Percentiles rank a stretch among this genome's conserved stretches.
These are phyloP conservation scores for Sphagnum tenellum DNA, from an alignment of 225 moss, liverwort and hornwort genomes.

Conservation along the genomic window DNA sequence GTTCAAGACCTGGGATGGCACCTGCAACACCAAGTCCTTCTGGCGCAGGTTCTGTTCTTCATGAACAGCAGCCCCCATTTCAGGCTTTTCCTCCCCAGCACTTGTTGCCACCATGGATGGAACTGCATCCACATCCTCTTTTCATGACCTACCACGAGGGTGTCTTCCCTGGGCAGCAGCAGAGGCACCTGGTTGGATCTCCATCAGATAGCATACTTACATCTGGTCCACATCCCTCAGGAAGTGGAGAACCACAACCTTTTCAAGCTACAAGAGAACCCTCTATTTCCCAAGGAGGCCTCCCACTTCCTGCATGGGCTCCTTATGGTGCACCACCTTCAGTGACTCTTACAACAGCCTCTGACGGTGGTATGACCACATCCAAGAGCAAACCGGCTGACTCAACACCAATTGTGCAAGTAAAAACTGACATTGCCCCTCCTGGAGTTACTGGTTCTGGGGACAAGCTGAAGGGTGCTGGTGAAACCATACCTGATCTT, in stretches of 20 bases:
- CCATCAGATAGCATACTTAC: slow-evolving; percentile 36
- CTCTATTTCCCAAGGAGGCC: slow-evolving; percentile 24
- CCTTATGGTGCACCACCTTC: slow-evolving; percentile 24
- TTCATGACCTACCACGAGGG: slow-evolving; percentile 26
- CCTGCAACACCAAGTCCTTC: slow-evolving; percentile 15
- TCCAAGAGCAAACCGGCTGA: slow-evolving; percentile 16
- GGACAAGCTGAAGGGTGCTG: slow-evolving; percentile 13
- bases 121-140: slow-evolving; percentile 32
- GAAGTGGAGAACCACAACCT: slow-evolving; percentile 18
- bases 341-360: slow-evolving; percentile 13
- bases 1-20: slow-evolving; percentile 18
- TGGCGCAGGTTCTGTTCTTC: slow-evolving; percentile 14
- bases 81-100: no score
- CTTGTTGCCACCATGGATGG: slow-evolving; percentile 36
- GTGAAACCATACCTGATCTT: slow-evolving; percentile 22
- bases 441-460: slow-evolving; percentile 8
- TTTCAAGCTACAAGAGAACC: slow-evolving; percentile 36
- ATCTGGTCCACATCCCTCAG: slow-evolving; percentile 24
- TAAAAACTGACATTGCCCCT: slow-evolving; percentile 8
- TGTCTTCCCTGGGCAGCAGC: slow-evolving; percentile 26
- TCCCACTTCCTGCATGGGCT: slow-evolving; percentile 35
- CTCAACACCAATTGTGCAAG: slow-evolving; percentile 4
- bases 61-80: slow-evolving; percentile 18
- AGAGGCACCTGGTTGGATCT: slow-evolving; percentile 22
- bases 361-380: slow-evolving; percentile 10